Conservation (phyloP, 164 flowering plant genomes). For the Pachysandra terminalis region DNA sequence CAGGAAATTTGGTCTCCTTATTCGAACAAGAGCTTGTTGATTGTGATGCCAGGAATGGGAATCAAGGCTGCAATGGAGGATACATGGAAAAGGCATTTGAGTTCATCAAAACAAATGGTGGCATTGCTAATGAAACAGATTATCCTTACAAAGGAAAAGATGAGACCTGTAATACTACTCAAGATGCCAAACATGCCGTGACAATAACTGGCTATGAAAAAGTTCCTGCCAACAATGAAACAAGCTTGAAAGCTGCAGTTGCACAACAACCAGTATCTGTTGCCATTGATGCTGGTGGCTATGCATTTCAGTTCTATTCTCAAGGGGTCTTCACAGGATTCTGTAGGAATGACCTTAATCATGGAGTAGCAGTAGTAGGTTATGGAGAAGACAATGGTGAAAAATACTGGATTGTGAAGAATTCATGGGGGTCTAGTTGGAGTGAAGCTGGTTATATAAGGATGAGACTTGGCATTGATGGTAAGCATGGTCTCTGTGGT, state of each 20-base stretch:
- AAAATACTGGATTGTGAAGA: slow-evolving; percentile 59
- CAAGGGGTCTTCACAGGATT: slow-evolving; percentile 35
- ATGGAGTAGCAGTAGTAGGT: slow-evolving; percentile 53
- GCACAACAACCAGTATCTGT: slow-evolving; percentile 55
- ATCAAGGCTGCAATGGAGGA: slow-evolving; percentile 56
- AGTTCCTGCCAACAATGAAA: slow-evolving; percentile 46
- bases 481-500: slow-evolving; percentile 44
- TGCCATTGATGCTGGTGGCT: slow-evolving; percentile 47
- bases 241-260: slow-evolving; percentile 28
- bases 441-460: slow-evolving; percentile 53
- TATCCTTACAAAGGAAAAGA: no score
- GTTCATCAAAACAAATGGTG: slow-evolving; percentile 34
- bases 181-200: no score
- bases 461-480: slow-evolving; percentile 28
- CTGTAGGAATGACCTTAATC: slow-evolving; percentile 43
- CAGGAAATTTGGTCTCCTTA: slow-evolving; percentile 39
- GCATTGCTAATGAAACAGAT: no score
- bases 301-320: slow-evolving; percentile 41
- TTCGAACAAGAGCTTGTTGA: slow-evolving; percentile 60
- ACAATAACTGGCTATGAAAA: no score
- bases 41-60: slow-evolving; percentile 28
- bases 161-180: no score
- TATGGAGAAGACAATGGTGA: slow-evolving; percentile 15
- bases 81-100: no score
- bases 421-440: slow-evolving; percentile 62